Base-by-base conservation (phyloP, 1,284 basidiomycete genomes). In the Cronartium ribicola region DNA sequence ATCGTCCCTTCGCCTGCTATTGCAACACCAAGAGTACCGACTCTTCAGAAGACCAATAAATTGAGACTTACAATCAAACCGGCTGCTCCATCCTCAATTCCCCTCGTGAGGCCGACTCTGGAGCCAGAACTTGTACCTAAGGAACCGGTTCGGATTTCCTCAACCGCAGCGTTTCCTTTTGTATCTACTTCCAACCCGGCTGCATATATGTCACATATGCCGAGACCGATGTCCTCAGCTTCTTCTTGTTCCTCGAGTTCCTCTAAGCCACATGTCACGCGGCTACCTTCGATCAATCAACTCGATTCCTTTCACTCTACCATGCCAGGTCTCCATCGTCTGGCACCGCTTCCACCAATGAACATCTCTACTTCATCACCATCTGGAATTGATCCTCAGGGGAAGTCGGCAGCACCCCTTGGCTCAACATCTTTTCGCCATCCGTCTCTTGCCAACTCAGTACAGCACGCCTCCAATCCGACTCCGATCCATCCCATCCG, bases 201-300 rank as follows among this genome's bases (percentile, higher is more conserved):
- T 40, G 20, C 43, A 4, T 61, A 63, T 41, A 39, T 66, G 29
- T 51, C 70, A 36, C 70, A 72, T 17, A 36, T 63, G 20, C 41
- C 70, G 22, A 44, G 70, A 57, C 70, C 70, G 3, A 66, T 72
- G 70, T 72, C 70, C 57, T 72, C 70, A 41, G 63, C 70, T 10
- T 72, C 70, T 7, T 72, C 70, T 5, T 65, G 63, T 0, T 72
- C 70, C 20, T 66, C 70, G 44, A 51, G 63, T 20, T 66, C 65
- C 11, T 72, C 62, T 2, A 72, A 66, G 51, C 70, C 70, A 14
- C 62, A 55, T 62, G 64, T 72, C 39, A 65, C 70, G 20, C 62
- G 70, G 36, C 63, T 72, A 20, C 70, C 70, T 39, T 66, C 70
- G 8, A 72, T 72, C 20, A 72, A 72, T 44, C 70, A 72, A 36